A percentile compares a stretch with the other conserved stretches of the same genome.
phyloP scores from a whole-genome alignment of 2,329 filamentous ascomycete species.

The Colletotrichum gigasporum region DNA sequence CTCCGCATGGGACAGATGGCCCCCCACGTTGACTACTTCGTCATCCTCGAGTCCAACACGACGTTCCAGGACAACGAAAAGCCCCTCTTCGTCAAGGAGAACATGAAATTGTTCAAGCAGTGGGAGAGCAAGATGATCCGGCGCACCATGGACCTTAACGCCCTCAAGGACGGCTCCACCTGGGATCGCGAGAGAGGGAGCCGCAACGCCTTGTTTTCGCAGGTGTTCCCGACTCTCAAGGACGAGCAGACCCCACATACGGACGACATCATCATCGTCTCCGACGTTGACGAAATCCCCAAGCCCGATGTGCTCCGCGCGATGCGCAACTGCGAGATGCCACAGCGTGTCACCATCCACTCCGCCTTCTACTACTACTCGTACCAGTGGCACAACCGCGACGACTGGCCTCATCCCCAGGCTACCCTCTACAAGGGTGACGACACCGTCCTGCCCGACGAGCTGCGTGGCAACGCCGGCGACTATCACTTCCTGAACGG shows the following conservation, averaged over 20 bases:
- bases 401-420: slow-evolving; percentile 67
- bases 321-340: slow-evolving; percentile 61
- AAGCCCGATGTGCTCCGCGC: slow-evolving; percentile 58
- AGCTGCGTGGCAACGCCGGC: slow-evolving; percentile 60
- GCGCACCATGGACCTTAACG: slow-evolving; percentile 40
- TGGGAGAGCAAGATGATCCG: slow-evolving; percentile 71
- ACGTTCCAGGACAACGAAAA: slow-evolving; percentile 69
- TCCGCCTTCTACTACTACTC: slow-evolving; percentile 67
- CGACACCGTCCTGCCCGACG: slow-evolving; percentile 61
- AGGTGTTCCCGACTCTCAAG: slow-evolving; percentile 60
- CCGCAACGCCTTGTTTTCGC: slow-evolving; percentile 65
- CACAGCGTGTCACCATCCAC: slow-evolving; percentile 60
- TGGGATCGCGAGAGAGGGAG: slow-evolving; percentile 64
- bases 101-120: slow-evolving; percentile 59
- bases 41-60: slow-evolving; percentile 67
- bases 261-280: slow-evolving; percentile 67
- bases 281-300: slow-evolving; percentile 69
- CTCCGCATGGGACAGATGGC: slow-evolving; percentile 68
- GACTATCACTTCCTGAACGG: slow-evolving; percentile 53
- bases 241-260: slow-evolving; percentile 50
- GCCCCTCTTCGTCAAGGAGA: slow-evolving; percentile 60
- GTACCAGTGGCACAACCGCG: slow-evolving; percentile 59
- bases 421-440: slow-evolving; percentile 60
- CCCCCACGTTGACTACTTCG: slow-evolving; percentile 70
- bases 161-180: slow-evolving; percentile 34